Evolutionary conservation across 257 asterid species (phyloP).

Genomic region (Rehmannia glutinosa): DNA sequence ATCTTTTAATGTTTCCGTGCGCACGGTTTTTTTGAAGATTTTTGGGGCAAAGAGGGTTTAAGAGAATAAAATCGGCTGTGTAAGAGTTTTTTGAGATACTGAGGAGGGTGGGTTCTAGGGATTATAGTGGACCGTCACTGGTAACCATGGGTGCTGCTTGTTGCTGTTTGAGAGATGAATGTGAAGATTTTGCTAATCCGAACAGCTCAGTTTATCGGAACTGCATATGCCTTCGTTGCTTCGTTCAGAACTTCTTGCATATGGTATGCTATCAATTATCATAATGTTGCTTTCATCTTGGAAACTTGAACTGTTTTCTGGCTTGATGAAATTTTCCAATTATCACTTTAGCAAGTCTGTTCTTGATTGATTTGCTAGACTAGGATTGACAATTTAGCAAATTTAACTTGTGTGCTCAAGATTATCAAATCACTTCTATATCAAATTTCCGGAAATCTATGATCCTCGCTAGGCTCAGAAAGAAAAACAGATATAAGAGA

Average conservation of each 20-base stretch:
- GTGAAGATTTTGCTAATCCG: constrained; percentile 60
- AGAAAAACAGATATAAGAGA: no score
- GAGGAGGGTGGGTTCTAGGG: constrained; percentile 13
- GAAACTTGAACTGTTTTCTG: neutral
- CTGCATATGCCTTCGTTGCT: constrained; percentile 65
- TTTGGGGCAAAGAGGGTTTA: constrained; percentile 5
- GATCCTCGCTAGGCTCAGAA: no score
- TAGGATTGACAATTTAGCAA: neutral
- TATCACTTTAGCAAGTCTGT: no score
- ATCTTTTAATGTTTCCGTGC: constrained; percentile 10
- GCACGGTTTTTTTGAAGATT: constrained; percentile 17
- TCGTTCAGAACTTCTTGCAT: constrained; percentile 51
- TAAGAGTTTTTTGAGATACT: constrained; percentile 16
- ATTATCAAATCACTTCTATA: neutral
- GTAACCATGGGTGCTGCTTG: constrained; percentile 76
- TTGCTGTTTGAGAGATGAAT: constrained; percentile 79
- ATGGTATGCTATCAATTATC: constrained; percentile 42
- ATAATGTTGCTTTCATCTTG: neutral
- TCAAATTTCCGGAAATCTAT: no score
- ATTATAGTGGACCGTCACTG: constrained; percentile 13
- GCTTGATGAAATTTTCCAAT: no score
- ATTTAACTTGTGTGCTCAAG: neutral
- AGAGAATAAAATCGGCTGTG: neutral
- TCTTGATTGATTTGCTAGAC: neutral
- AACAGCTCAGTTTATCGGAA: constrained; percentile 60